These are phyloP conservation scores for Spencermartinsiella europaea DNA, from an alignment of 805 yeast genomes.

Conservation along the genomic window DNA sequence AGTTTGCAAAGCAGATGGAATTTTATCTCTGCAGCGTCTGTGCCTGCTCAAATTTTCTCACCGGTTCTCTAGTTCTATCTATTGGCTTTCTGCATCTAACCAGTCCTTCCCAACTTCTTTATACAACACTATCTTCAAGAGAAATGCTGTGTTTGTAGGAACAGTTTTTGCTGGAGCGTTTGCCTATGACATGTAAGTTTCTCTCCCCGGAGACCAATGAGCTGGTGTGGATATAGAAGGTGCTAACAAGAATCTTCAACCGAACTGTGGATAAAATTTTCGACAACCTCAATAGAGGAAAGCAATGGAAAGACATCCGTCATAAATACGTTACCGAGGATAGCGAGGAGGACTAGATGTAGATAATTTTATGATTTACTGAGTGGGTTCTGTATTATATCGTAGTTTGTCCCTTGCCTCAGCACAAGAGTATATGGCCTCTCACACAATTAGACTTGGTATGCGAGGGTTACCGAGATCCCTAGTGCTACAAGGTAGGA, in stretches of 20 bases:
- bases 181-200: constrained; percentile 47
- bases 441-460: too few species aligned
- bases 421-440: too few species aligned
- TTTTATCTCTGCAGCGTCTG: too few species aligned
- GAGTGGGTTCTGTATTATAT: background rate
- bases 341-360: constrained; percentile 25
- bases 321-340: constrained; percentile 21
- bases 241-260: constrained; percentile 30
- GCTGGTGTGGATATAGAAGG: background rate
- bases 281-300: constrained; percentile 35
- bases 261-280: constrained; percentile 31
- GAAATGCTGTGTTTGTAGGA: constrained; percentile 86
- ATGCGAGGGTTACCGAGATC: too few species aligned
- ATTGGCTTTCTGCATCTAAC: background rate
- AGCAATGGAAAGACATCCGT: constrained; percentile 31
- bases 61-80: too few species aligned
- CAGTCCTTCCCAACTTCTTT: constrained; percentile 41
- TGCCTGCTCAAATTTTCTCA: too few species aligned
- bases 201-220: background rate
- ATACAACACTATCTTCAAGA: constrained; percentile 71
- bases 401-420: background rate
- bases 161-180: constrained; percentile 80
- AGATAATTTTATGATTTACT: constrained; percentile 7
- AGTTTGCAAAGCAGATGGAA: too few species aligned
- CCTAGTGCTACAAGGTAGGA: too few species aligned